A percentile compares a stretch with the other conserved stretches of the same genome.
Conservation (phyloP, 805 yeast genomes). For the Myxozyma melibiosi region DNA sequence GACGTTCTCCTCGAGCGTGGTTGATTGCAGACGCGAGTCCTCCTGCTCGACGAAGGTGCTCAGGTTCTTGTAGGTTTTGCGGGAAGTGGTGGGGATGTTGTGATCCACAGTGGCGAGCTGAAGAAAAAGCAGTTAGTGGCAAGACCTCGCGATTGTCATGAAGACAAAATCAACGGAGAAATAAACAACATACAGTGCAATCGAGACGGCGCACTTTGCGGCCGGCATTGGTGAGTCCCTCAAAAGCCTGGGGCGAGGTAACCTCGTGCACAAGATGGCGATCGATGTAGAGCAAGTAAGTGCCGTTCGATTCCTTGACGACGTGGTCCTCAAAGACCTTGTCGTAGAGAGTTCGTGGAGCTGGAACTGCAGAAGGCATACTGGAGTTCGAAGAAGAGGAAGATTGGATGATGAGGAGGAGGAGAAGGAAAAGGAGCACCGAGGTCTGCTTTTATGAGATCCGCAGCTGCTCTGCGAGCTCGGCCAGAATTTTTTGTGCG, state of each 20-base stretch:
- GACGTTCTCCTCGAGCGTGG: constrained; percentile 90
- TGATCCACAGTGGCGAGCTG: constrained; percentile 45
- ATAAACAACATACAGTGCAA: constrained; percentile 32
- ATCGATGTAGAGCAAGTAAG: constrained; percentile 86
- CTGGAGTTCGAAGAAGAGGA: neutral
- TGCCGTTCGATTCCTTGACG: constrained; percentile 85
- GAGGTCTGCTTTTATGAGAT: neutral
- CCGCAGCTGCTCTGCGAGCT: neutral
- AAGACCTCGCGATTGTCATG: no score
- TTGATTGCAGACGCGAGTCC: constrained; percentile 90
- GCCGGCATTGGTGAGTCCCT: constrained; percentile 85
- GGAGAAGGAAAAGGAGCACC: neutral
- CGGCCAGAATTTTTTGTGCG: constrained; percentile 10
- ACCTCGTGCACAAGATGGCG: constrained; percentile 98
- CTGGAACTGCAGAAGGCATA: constrained; percentile 42
- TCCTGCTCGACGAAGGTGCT: constrained; percentile 82
- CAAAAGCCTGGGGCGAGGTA: constrained; percentile 98
- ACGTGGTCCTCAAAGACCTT: constrained; percentile 94
- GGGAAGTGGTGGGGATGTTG: constrained; percentile 93
- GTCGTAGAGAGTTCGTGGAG: constrained; percentile 83
- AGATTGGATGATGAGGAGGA: neutral
- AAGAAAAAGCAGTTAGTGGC: neutral
- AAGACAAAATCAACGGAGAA: neutral
- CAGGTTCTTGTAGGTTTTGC: constrained; percentile 71
- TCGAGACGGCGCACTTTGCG: constrained; percentile 80